Evolutionary conservation across 352 stramenopile species (phyloP), one percentile per base, ranked within the genome.

Genomic region (Pythium brachiatum): DNA sequence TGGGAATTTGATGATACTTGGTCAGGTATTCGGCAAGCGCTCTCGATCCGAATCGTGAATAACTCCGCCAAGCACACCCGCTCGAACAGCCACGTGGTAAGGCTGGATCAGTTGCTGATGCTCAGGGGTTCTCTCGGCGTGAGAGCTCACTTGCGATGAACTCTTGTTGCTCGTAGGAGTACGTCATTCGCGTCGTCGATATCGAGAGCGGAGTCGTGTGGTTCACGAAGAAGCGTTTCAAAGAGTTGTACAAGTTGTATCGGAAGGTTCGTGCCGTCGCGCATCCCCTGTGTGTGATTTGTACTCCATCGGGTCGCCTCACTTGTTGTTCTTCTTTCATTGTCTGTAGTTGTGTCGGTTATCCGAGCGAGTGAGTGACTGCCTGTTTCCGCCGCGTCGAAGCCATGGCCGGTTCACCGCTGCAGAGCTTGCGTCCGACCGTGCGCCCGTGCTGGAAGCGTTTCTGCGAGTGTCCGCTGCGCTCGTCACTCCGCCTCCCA

Each of bases 151-250:
- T 5, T 9, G 44, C 36, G 2, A 51, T 12, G 18, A 23, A 29
- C 9, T 34, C 29, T 34, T 34, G 29, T 34, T 34, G 29, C 5
- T 48, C 27, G 18, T 53, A 94, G 86, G 86, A 93, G 60, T 95
- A 95, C 66, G 79, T 91, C 64, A 86, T 95, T 50, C 83, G 86
- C 57, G 83, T 92, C 11, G 84, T 92, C 29, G 86, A 95, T 68
- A 66, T 95, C 18, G 86, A 95, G 66, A 93, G 76, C 74, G 86
- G 86, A 9, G 83, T 95, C 18, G 81, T 95, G 6, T 92, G 85
- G 80, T 90, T 93, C 61, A 92, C 81, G 1, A 76, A 78, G 32
- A 92, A 92, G 63, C 74, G 86, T 25, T 93, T 92, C 52, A 85
- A 85, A 43, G 86, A 95, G 34, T 67, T 95, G 1, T 77, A 92